Evolutionary conservation across 495 filamentous ascomycete genomes (phyloP).

Genomic region (Neurospora sp.): DNA sequence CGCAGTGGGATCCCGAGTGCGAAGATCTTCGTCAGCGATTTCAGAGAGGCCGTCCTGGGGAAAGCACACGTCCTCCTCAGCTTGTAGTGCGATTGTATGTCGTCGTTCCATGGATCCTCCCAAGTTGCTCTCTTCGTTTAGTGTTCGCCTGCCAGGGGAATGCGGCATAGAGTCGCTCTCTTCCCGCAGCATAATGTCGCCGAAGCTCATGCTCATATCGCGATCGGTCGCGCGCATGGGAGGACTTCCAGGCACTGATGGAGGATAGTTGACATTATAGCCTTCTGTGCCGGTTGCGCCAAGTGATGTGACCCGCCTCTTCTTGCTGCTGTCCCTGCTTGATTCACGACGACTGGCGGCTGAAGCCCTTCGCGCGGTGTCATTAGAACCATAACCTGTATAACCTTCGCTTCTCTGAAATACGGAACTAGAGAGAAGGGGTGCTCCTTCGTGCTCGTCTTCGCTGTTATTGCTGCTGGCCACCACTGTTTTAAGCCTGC

Average conservation of each 20-base stretch:
- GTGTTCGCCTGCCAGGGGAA: constrained; percentile 22
- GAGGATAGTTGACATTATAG: constrained; percentile 94
- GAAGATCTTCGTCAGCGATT: constrained; percentile 64
- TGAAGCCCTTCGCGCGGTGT: constrained; percentile 13
- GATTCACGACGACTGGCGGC: constrained; percentile 31
- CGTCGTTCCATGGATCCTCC: constrained; percentile 30
- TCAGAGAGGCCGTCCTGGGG: constrained; percentile 70
- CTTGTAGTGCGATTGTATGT: constrained; percentile 41
- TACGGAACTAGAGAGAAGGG: constrained; percentile 37
- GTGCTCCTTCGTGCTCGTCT: constrained; percentile 48
- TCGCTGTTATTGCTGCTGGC: constrained; percentile 28
- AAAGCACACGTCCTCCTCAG: constrained; percentile 89
- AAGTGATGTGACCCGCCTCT: constrained; percentile 21
- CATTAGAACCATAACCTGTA: constrained; percentile 29
- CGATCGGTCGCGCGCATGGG: constrained; percentile 37
- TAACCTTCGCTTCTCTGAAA: constrained; percentile 20
- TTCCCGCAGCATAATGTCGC: constrained; percentile 66
- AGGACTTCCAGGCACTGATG: constrained; percentile 79
- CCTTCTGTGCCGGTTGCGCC: constrained; percentile 24
- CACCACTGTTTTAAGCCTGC: constrained; percentile 21
- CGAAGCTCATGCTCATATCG: constrained; percentile 50
- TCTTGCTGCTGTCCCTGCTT: constrained; percentile 28
- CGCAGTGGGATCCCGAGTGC: constrained; percentile 14
- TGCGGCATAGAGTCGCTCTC: constrained; percentile 31
- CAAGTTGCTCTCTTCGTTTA: constrained; percentile 25